phyloP scores from a whole-genome alignment of 495 filamentous ascomycete genomes.

The Zalerion maritima region DNA sequence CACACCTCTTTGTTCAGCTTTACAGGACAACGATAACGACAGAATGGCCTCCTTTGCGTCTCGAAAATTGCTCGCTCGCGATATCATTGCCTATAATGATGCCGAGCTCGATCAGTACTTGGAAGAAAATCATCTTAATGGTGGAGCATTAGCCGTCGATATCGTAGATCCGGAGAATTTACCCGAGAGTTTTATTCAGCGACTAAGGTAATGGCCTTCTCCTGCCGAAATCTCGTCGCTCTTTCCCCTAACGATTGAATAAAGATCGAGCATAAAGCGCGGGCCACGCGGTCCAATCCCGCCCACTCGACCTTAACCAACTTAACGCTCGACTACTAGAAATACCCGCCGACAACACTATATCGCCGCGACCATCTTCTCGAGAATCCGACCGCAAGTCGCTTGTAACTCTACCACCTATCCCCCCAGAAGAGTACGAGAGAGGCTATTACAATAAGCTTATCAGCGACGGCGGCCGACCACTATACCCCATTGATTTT shows the following conservation, averaged over 20 bases:
- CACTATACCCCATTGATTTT: slow-evolving; percentile 2
- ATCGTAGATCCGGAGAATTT: slow-evolving; percentile 2
- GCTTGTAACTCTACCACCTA: too few relatives aligned
- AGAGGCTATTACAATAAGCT: background rate
- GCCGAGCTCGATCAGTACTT: slow-evolving; percentile 1
- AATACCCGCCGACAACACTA: background rate
- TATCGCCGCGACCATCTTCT: too few relatives aligned
- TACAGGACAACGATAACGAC: too few relatives aligned
- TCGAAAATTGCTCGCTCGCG: slow-evolving; percentile 1
- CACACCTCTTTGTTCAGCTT: too few relatives aligned
- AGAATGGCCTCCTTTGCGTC: too few relatives aligned
- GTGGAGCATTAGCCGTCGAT: background rate
- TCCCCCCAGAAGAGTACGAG: too few relatives aligned
- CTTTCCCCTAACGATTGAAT: too few relatives aligned
- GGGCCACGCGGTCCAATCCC: background rate
- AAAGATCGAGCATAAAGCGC: too few relatives aligned
- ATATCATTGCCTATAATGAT: slow-evolving; percentile 1
- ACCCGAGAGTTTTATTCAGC: slow-evolving; percentile 3
- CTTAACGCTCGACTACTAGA: slow-evolving; percentile 1
- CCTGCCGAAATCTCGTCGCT: background rate
- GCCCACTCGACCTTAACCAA: slow-evolving; percentile 2
- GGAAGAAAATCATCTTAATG: background rate
- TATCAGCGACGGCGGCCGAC: slow-evolving; percentile 4
- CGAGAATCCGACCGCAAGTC: too few relatives aligned
- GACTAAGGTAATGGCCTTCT: slow-evolving; percentile 1